Evolutionary conservation across 768 basidiomycete species (phyloP).

Genomic region (Hebeloma cylindrosporum): DNA sequence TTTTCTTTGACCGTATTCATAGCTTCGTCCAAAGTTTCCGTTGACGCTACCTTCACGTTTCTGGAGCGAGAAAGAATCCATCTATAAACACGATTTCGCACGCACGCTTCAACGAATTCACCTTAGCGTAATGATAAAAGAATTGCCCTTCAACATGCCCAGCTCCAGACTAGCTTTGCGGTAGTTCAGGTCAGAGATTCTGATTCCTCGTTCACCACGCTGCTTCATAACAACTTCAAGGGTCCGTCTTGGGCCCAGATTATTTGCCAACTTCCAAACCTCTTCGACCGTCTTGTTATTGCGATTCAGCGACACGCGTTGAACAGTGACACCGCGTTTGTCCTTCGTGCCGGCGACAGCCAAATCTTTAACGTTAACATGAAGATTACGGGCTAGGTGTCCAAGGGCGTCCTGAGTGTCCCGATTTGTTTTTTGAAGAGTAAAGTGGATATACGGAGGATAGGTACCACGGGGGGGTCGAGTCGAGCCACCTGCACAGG

Average conservation of each 20-base stretch:
- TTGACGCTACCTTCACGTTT: conserved; percentile 79
- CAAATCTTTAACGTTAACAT: conserved; percentile 76
- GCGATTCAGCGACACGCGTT: conserved; percentile 81
- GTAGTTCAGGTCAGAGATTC: conserved; percentile 88
- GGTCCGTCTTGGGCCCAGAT: conserved; percentile 55
- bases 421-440: conserved; percentile 94
- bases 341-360: conserved; percentile 96
- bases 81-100: background rate
- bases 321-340: conserved; percentile 95
- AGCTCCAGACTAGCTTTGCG: conserved; percentile 80
- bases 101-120: conserved; percentile 32
- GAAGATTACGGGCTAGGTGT: conserved; percentile 75
- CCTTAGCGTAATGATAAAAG: conserved; percentile 93
- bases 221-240: conserved; percentile 57
- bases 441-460: conserved; percentile 93
- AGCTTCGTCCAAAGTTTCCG: conserved; percentile 69
- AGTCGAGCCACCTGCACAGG: conserved; percentile 24
- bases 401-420: conserved; percentile 94
- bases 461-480: conserved; percentile 61
- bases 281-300: conserved; percentile 77
- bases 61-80: conserved; percentile 42
- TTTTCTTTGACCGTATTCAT: conserved; percentile 75
- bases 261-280: conserved; percentile 83
- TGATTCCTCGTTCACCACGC: conserved; percentile 86
- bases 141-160: conserved; percentile 96